Evolutionary conservation across 2,329 filamentous ascomycete genomes (phyloP).

Genomic region (Fusarium humuli): DNA sequence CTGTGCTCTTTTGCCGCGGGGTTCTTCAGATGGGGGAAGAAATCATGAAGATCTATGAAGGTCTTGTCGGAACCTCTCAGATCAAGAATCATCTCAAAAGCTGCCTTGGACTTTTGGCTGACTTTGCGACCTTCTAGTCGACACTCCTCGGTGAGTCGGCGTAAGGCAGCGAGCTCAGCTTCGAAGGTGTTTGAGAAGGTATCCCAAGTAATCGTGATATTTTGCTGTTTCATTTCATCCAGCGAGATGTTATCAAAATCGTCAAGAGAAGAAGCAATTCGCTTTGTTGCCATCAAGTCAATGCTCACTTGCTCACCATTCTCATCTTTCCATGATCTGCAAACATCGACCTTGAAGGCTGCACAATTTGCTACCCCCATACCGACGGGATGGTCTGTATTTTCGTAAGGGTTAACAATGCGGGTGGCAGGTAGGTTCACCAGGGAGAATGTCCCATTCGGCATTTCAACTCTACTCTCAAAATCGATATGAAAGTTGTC

Average conservation of each 20-base stretch:
- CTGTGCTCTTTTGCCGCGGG: slow-evolving; percentile 35
- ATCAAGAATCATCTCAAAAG: slow-evolving; percentile 51
- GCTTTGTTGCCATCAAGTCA: slow-evolving; percentile 73
- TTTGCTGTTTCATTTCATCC: slow-evolving; percentile 28
- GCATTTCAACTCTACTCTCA: slow-evolving; percentile 31
- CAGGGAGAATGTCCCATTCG: slow-evolving; percentile 43
- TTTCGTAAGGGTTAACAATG: slow-evolving; percentile 50
- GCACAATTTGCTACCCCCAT: slow-evolving; percentile 41
- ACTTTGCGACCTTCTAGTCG: slow-evolving; percentile 23
- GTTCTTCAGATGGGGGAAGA: slow-evolving; percentile 52
- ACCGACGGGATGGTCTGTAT: slow-evolving; percentile 12
- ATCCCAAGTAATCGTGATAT: slow-evolving; percentile 48
- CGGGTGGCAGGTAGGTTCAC: slow-evolving; percentile 43
- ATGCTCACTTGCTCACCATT: slow-evolving; percentile 44
- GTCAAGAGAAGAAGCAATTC: slow-evolving; percentile 62
- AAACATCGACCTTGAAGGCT: slow-evolving; percentile 52
- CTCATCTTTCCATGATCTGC: slow-evolving; percentile 45
- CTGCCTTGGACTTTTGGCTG: slow-evolving; percentile 33
- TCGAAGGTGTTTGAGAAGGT: slow-evolving; percentile 47
- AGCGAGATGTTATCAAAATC: slow-evolving; percentile 35
- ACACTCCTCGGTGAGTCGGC: slow-evolving; percentile 41
- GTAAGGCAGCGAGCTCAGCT: slow-evolving; percentile 50
- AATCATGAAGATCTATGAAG: slow-evolving; percentile 41
- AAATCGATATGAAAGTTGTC: slow-evolving; percentile 50
- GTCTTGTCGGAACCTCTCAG: slow-evolving; percentile 44